Evolutionary conservation across 768 basidiomycete species (phyloP).

Genomic region (Sporobolomyces pararoseus): DNA sequence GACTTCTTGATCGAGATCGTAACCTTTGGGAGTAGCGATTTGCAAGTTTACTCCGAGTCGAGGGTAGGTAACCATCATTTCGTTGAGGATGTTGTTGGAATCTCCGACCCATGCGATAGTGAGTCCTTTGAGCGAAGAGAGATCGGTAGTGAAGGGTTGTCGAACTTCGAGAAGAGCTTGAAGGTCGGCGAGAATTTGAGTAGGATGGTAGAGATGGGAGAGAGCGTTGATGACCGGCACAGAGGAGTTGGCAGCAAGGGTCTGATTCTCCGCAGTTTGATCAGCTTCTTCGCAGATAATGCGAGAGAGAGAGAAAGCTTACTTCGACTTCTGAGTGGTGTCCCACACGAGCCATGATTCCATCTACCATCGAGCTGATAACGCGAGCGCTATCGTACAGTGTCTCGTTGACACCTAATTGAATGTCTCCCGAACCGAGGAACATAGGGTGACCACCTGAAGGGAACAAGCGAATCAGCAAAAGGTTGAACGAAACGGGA

Average conservation of each 20-base stretch:
- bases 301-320: not conserved
- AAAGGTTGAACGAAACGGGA: not conserved
- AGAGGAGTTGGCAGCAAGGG: conserved; percentile 80
- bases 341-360: conserved; percentile 93
- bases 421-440: conserved; percentile 82
- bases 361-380: conserved; percentile 90
- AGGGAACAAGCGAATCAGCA: not conserved
- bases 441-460: conserved; percentile 74
- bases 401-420: conserved; percentile 91
- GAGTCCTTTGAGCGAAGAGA: conserved; percentile 62
- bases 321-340: conserved; percentile 91
- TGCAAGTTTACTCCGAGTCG: conserved; percentile 81
- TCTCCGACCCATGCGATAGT: conserved; percentile 93
- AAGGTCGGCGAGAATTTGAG: conserved; percentile 88
- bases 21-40: conserved; percentile 69
- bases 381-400: conserved; percentile 78
- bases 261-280: conserved; percentile 54
- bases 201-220: conserved; percentile 92
- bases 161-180: conserved; percentile 73
- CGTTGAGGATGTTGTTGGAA: conserved; percentile 89
- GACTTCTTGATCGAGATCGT: conserved; percentile 57
- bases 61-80: conserved; percentile 93
- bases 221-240: conserved; percentile 96
- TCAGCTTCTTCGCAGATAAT: conserved; percentile 16
- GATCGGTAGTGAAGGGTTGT: conserved; percentile 42